A percentile compares a stretch with the other conserved stretches of the same genome.
phyloP scores from a whole-genome alignment of 208 protist species.

The Porcisia hertigi region DNA sequence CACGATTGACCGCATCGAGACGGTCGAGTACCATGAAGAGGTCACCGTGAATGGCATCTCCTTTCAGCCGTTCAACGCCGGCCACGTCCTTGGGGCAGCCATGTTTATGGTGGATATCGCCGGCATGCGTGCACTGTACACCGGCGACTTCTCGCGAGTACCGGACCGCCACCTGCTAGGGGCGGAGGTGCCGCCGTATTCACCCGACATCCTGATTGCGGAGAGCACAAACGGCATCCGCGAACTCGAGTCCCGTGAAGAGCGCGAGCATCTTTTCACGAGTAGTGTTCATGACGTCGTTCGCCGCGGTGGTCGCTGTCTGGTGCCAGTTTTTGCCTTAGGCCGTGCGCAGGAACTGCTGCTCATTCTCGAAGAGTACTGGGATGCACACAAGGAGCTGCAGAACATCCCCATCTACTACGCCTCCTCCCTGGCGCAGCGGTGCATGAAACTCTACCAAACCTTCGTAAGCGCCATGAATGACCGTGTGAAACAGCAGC shows the following conservation, averaged over 20 bases:
- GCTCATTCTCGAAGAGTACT: conserved; percentile 99
- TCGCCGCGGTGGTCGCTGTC: conserved; percentile 92
- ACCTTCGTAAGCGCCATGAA: conserved; percentile 99
- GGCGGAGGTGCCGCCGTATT: conserved; percentile 94
- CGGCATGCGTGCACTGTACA: conserved; percentile 97
- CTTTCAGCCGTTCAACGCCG: conserved; percentile 98
- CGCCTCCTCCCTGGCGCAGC: conserved; percentile 96
- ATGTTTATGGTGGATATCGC: conserved; percentile 99
- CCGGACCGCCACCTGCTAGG: conserved; percentile 98
- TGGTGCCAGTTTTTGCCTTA: conserved; percentile 99
- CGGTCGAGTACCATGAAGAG: conserved; percentile 98
- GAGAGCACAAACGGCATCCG: conserved; percentile 99
- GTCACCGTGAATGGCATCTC: conserved; percentile 95
- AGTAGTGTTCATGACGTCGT: conserved; percentile 93
- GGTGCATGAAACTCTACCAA: conserved; percentile 98
- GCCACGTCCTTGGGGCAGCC: conserved; percentile 96
- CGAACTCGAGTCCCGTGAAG: conserved; percentile 92
- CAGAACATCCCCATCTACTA: conserved; percentile 99
- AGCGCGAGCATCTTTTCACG: conserved; percentile 97
- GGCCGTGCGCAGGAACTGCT: conserved; percentile 98
- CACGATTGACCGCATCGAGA: conserved; percentile 95
- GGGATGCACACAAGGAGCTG: conserved; percentile 96
- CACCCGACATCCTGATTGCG: conserved; percentile 97
- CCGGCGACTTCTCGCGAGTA: conserved; percentile 98
- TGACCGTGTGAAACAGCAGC: conserved; percentile 92